Percentiles rank a stretch among this genome's conserved stretches.
phyloP scores from a whole-genome alignment of 495 filamentous ascomycete genomes.

The Penicillium mononematosum region DNA sequence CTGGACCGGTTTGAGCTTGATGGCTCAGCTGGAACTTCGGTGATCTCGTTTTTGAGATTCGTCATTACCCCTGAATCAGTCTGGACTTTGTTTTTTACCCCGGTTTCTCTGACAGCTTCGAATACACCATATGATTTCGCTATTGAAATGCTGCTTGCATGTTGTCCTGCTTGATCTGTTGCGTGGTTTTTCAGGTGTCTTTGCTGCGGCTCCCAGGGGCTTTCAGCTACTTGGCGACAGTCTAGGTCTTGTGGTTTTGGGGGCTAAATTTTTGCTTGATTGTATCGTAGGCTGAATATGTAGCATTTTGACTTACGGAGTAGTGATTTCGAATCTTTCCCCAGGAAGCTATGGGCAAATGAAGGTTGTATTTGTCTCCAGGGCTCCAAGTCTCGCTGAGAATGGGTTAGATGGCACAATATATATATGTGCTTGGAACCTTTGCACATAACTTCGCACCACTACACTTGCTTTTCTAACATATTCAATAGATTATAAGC shows the following conservation, averaged over 20 bases:
- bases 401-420: background rate
- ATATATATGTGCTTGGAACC: background rate
- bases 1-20: constrained; percentile 1
- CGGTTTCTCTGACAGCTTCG: constrained; percentile 10
- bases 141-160: background rate
- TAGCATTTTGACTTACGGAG: background rate
- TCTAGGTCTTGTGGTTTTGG: background rate
- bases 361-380: background rate
- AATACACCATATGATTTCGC: background rate
- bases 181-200: background rate
- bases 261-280: background rate
- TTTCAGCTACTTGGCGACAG: background rate
- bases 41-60: constrained; percentile 13
- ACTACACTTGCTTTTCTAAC: background rate
- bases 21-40: background rate
- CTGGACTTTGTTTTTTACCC: constrained; percentile 3
- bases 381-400: background rate
- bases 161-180: background rate
- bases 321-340: background rate
- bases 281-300: background rate
- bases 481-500: background rate
- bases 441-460: background rate
- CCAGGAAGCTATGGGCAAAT: background rate
- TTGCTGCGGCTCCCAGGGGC: constrained; percentile 8
- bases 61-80: constrained; percentile 16